phyloP scores from a whole-genome alignment of 2,329 filamentous ascomycete species.

The Colletotrichum sp. region DNA sequence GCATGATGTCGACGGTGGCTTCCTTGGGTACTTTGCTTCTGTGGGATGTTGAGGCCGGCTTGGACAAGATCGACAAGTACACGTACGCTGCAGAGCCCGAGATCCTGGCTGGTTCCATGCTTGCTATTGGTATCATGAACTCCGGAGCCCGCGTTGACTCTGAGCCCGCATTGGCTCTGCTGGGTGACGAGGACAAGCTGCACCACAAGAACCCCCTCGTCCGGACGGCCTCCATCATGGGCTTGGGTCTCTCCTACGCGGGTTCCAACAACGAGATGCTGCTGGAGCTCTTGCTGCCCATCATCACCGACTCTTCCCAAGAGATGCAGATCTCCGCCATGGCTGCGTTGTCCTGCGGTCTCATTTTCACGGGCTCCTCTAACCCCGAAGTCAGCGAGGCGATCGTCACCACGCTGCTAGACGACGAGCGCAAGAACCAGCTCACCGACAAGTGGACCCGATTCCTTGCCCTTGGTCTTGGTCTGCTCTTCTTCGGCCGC shows the following conservation, averaged over 20 bases:
- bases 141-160: slow-evolving; percentile 88
- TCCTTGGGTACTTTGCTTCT: slow-evolving; percentile 90
- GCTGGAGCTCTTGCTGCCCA: slow-evolving; percentile 83
- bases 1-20: slow-evolving; percentile 95
- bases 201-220: slow-evolving; percentile 79
- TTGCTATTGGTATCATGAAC: slow-evolving; percentile 95
- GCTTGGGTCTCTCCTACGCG: slow-evolving; percentile 91
- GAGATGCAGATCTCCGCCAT: slow-evolving; percentile 97
- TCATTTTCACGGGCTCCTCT: slow-evolving; percentile 92
- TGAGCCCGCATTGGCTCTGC: slow-evolving; percentile 86
- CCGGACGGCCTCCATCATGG: slow-evolving; percentile 89
- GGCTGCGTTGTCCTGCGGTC: slow-evolving; percentile 87
- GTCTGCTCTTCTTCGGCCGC: slow-evolving; percentile 91
- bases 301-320: slow-evolving; percentile 81
- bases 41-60: slow-evolving; percentile 90
- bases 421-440: slow-evolving; percentile 89
- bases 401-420: slow-evolving; percentile 89
- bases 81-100: slow-evolving; percentile 83
- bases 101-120: slow-evolving; percentile 88
- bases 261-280: slow-evolving; percentile 91
- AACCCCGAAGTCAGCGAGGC: slow-evolving; percentile 91
- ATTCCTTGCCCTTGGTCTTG: slow-evolving; percentile 93
- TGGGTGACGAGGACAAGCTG: slow-evolving; percentile 81
- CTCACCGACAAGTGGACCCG: slow-evolving; percentile 98
- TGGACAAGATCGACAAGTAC: slow-evolving; percentile 95